A percentile compares a stretch with the other conserved stretches of the same genome.
These are phyloP conservation scores for Colletotrichum brevisporum DNA, from an alignment of 2,329 filamentous ascomycete genomes.

Conservation along the genomic window DNA sequence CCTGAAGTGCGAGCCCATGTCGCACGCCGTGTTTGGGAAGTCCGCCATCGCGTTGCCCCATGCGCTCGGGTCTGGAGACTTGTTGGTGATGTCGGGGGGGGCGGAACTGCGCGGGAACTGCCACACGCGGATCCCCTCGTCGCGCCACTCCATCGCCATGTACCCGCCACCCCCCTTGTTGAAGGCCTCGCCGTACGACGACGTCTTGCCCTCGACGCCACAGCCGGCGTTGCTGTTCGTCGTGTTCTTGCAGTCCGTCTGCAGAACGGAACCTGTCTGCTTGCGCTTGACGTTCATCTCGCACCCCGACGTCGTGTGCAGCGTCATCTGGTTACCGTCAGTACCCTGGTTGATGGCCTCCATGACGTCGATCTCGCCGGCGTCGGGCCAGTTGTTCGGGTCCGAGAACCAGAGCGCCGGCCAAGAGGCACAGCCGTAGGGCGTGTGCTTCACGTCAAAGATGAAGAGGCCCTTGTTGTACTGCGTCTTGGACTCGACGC, in stretches of 20 bases:
- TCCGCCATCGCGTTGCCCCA: conserved; percentile 76
- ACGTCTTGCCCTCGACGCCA: conserved; percentile 59
- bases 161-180: conserved; percentile 70
- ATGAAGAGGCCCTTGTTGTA: conserved; percentile 77
- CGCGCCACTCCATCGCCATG: conserved; percentile 73
- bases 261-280: conserved; percentile 60
- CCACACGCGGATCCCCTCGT: conserved; percentile 74
- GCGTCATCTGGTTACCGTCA: conserved; percentile 70
- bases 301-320: conserved; percentile 69
- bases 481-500: conserved; percentile 71
- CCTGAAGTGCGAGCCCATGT: conserved; percentile 71
- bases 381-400: conserved; percentile 70
- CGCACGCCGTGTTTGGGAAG: conserved; percentile 74
- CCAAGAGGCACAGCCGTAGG: conserved; percentile 75
- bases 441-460: conserved; percentile 75
- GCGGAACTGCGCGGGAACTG: conserved; percentile 66
- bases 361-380: conserved; percentile 77
- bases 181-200: conserved; percentile 65
- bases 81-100: conserved; percentile 65
- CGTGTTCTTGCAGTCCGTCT: conserved; percentile 64
- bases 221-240: conserved; percentile 71
- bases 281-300: conserved; percentile 68
- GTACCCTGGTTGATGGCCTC: conserved; percentile 69
- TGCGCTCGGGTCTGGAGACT: conserved; percentile 69
- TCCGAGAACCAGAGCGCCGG: conserved; percentile 77